Base-by-base conservation (phyloP, 225 moss, liverwort and hornwort genomes). In the Bryum argenteum region DNA sequence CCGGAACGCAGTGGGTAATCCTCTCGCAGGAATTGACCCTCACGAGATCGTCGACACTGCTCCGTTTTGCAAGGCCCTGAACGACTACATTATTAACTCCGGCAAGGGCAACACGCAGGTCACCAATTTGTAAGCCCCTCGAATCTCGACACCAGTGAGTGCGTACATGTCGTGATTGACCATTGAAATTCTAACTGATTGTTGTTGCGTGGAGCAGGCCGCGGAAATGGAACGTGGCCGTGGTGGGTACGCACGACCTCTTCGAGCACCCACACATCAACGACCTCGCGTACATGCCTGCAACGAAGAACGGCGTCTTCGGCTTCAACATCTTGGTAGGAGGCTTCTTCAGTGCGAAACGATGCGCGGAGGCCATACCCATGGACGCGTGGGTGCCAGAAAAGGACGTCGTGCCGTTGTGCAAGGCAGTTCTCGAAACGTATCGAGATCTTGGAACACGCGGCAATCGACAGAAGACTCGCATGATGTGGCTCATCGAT, bases 401-500 rank as follows among this genome's bases (percentile, higher is more conserved):
- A 45, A 56, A 82, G 11, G 92, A 94, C 26, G 92, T 98, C 17
- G 90, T 94, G 19, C 89, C 92, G 10, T 79, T 94, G 17, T 98
- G 97, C 80, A 88, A 92, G 75, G 92, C 92, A 0, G 12, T 91
- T 9, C 81, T 98, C 28, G 94, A 98, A 57, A 80, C 91, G 0
- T 98, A 78, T 54, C 77, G 94, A 16, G 97, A 98, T 40, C 86
- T 98, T n/a, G 97, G 97, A 19, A 78, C 0, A 21, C 89, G 97
- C 6, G 91, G 90, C 26, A 94, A 92, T 65, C 80, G 94, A 38
- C 89, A 80, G 45, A 98, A 94, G 69, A 92, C 90, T 44, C 89
- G 97, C 78, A 98, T 98, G 94, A 98, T 98, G 94, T 98, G 97
- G 97, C 84, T 98, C 72, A 92, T 94, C 43, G 97, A 98, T 71